Evolutionary conservation across 75 land plant species (phyloP), one percentile per base, ranked within the genome.

Genomic region (Sequoiadendron giganteum): DNA sequence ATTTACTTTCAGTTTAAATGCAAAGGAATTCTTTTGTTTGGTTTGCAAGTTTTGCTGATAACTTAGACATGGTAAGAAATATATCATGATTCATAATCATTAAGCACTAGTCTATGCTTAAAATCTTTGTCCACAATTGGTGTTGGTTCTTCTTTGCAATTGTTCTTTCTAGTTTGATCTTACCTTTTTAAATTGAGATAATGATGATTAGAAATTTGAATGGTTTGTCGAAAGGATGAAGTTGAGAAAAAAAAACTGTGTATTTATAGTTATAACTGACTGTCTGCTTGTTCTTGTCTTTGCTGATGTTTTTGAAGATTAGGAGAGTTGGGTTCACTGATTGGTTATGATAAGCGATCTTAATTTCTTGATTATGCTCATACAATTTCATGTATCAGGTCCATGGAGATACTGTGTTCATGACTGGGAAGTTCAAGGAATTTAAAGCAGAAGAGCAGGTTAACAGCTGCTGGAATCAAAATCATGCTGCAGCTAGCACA

Each of bases 351-450:
- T 16, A 6, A 86, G 32, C 86, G 39, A 19, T n/a, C 34, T 10
- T 6, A 83, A 7, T 73, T 72, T 86, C 40, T 76, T 86, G 14
- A 86, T 25, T 86, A 21, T 34, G 38, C 86, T 19, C 40, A 86
- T 79, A 39, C 81, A n/a, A 14, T 72, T 68, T 86, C 21, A 34
- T 28, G 21, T 48, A 55, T 88, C 91, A 98, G 99, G 99, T 98
- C 15, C 95, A 97, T 88, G 99, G 99, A 47, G 95, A 98, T 86
- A 88, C 99, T 11, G 85, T 95, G 84, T 98, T 95, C 76, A 89
- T 91, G 90, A 97, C 94, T 3, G 93, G 99, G 13, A 90, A 92
- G 58, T 98, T 98, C 56, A 91, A 87, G 80, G 93, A 91, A 86
- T 98, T 95, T 82, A 91, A 92, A 86, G 92, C 91, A 58, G 96